Percentiles rank a stretch among this genome's conserved stretches.
Evolutionary conservation across 1,139 yeast genomes (phyloP).

Genomic region (Suhomyces bokatorum): DNA sequence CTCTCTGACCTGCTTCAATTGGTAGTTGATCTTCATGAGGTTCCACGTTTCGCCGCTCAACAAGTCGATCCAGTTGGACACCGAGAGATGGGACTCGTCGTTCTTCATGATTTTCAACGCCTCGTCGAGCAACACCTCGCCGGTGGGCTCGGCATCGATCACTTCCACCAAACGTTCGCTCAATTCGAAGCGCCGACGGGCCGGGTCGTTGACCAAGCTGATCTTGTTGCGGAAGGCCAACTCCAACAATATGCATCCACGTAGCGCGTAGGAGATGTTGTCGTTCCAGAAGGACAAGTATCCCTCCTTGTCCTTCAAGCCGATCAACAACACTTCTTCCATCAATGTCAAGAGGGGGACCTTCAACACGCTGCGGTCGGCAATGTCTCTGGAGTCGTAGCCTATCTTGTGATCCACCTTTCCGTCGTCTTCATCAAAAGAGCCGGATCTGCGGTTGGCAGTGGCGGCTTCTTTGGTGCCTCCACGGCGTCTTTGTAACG

Average conservation of each 20-base stretch:
- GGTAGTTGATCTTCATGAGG: constrained; percentile 88
- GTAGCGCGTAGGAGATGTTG: constrained; percentile 89
- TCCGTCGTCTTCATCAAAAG: constrained; percentile 14
- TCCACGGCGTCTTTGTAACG: constrained; percentile 53
- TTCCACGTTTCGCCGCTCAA: constrained; percentile 98
- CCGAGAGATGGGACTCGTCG: constrained; percentile 78
- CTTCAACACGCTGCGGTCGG: constrained; percentile 45
- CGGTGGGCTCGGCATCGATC: constrained; percentile 82
- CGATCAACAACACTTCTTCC: constrained; percentile 94
- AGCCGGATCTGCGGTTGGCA: constrained; percentile 11
- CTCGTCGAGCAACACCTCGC: constrained; percentile 93
- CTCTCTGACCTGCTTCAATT: constrained; percentile 94
- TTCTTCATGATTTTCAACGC: constrained; percentile 86
- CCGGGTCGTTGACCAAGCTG: constrained; percentile 87
- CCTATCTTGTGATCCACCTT: constrained; percentile 64
- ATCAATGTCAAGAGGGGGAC: constrained; percentile 80
- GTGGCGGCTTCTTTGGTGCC: constrained; percentile 25
- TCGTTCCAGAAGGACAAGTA: constrained; percentile 97
- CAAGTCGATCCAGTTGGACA: constrained; percentile 91
- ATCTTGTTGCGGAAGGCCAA: constrained; percentile 89
- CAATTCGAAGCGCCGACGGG: constrained; percentile 85
- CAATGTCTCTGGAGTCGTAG: constrained; percentile 74
- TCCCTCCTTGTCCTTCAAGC: constrained; percentile 93
- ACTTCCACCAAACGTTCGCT: constrained; percentile 88
- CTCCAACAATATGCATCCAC: constrained; percentile 93